Conservation (phyloP, 2,329 filamentous ascomycete species). For the Gnomoniopsis sp. region DNA sequence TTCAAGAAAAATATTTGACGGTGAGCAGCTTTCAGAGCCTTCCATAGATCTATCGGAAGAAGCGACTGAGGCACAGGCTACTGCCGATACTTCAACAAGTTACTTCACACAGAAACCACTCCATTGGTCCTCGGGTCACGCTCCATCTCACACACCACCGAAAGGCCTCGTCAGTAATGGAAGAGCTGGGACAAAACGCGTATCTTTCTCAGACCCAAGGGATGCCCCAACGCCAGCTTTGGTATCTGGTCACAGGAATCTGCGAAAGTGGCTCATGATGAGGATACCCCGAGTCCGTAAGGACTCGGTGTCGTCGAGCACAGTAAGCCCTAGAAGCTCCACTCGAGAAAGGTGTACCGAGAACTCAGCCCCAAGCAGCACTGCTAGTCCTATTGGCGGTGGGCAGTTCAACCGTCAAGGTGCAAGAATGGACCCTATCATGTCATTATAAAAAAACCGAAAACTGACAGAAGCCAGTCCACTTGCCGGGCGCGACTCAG, state of each 20-base stretch:
- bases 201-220: neutral
- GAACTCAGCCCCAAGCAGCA: neutral
- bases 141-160: neutral
- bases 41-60: neutral
- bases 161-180: neutral
- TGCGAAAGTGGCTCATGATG: conserved; percentile 9
- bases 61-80: too few relatives aligned
- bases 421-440: neutral
- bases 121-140: neutral
- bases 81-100: neutral
- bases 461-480: neutral
- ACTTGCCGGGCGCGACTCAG: neutral
- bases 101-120: conserved; percentile 10
- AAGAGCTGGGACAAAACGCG: neutral
- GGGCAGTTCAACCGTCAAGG: conserved; percentile 1
- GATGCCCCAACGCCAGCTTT: neutral
- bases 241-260: neutral
- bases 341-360: neutral
- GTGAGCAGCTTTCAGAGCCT: neutral
- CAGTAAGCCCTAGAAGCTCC: neutral
- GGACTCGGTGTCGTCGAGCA: neutral
- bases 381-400: neutral
- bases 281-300: neutral
- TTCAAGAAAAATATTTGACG: neutral
- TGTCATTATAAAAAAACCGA: neutral